Evolutionary conservation across 1,284 basidiomycete species (phyloP).

Genomic region (Cystobasidium sp.): DNA sequence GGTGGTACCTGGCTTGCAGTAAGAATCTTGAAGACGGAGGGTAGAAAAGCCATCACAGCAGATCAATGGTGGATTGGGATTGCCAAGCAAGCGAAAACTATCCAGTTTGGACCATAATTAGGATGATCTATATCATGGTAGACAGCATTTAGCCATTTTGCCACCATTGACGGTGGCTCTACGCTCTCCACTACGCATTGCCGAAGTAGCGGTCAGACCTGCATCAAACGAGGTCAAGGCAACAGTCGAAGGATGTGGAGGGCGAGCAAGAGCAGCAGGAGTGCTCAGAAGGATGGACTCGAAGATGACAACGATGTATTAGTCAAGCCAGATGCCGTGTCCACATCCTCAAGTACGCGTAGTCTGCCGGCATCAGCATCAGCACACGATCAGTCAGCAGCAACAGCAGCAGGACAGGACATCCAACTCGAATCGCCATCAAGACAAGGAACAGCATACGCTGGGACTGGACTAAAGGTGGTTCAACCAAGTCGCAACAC

Average conservation of each 20-base stretch:
- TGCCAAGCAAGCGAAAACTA: neutral
- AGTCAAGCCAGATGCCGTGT: neutral
- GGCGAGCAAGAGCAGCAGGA: slow-evolving; percentile 12
- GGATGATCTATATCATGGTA: neutral
- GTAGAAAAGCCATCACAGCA: slow-evolving; percentile 31
- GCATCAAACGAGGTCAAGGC: neutral
- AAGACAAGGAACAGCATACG: neutral
- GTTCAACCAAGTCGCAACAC: neutral
- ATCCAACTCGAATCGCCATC: too few relatives aligned
- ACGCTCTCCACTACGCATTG: neutral
- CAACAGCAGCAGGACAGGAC: too few relatives aligned
- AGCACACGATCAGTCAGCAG: too few relatives aligned
- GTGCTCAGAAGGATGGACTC: neutral
- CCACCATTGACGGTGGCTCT: neutral
- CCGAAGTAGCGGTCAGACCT: neutral
- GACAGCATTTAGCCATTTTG: neutral
- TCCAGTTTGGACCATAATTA: slow-evolving; percentile 17
- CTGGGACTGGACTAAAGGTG: neutral
- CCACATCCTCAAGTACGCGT: neutral
- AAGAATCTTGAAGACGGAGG: slow-evolving; percentile 30
- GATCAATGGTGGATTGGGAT: slow-evolving; percentile 36
- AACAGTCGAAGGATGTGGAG: slow-evolving; percentile 8
- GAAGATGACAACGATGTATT: neutral
- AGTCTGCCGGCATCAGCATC: neutral
- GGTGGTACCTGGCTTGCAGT: slow-evolving; percentile 19